phyloP scores from a whole-genome alignment of 1,139 yeast genomes.

The Debaryomycetaceae sp. region DNA sequence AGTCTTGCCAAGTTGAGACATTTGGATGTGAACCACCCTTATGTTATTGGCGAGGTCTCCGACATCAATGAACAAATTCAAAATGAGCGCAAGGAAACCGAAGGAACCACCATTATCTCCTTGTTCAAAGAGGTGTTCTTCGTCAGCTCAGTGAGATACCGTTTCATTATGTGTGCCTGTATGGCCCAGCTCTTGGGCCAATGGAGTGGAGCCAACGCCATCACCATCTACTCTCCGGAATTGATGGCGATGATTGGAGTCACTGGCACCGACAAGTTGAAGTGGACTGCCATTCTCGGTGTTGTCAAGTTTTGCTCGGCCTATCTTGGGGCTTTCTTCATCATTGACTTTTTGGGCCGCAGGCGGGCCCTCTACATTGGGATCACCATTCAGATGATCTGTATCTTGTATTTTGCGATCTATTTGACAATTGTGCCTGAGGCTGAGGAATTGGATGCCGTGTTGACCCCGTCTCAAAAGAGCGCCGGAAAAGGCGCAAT shows the following conservation, averaged over 20 bases:
- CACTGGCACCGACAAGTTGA: constrained; percentile 28
- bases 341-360: constrained; percentile 46
- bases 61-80: constrained; percentile 48
- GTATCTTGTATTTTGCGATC: constrained; percentile 39
- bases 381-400: constrained; percentile 27
- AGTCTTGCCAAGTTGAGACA: constrained; percentile 43
- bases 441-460: constrained; percentile 27
- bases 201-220: constrained; percentile 61
- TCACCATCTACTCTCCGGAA: constrained; percentile 55
- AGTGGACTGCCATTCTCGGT: constrained; percentile 46
- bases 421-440: constrained; percentile 45
- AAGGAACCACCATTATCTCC: constrained; percentile 16
- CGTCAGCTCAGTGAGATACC: constrained; percentile 35
- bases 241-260: constrained; percentile 50
- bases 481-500: constrained; percentile 47
- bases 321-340: constrained; percentile 41
- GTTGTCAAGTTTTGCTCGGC: constrained; percentile 43
- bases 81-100: constrained; percentile 21
- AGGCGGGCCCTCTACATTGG: constrained; percentile 38
- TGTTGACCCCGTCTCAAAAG: constrained; percentile 24
- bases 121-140: constrained; percentile 30
- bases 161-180: constrained; percentile 40
- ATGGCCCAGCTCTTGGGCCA: constrained; percentile 50
- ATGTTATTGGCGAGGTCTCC: constrained; percentile 48
- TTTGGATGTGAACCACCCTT: constrained; percentile 47